Conservation (phyloP, 2,329 filamentous ascomycete species). For the Pseudodiploospora longispora region DNA sequence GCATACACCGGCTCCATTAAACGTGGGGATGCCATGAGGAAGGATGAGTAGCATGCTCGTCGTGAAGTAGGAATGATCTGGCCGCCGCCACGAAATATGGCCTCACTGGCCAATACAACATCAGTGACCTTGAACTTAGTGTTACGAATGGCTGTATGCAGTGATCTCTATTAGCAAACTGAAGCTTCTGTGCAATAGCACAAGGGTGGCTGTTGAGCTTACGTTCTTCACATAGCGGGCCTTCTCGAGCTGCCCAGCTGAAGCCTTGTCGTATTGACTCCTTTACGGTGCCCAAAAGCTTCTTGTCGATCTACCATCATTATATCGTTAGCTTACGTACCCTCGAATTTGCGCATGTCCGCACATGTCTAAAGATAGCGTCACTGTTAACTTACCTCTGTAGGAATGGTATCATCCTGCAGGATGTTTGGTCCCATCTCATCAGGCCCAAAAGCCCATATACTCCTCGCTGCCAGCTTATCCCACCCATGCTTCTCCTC, state of each 20-base stretch:
- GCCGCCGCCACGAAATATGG: conserved; percentile 90
- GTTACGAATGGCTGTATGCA: conserved; percentile 73
- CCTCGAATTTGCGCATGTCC: too few species aligned
- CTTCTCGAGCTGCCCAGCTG: conserved; percentile 91
- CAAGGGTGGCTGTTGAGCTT: conserved; percentile 32
- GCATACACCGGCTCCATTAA: conserved; percentile 96
- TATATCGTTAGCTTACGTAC: background rate
- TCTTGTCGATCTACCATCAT: conserved; percentile 68
- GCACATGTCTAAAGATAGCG: too few species aligned
- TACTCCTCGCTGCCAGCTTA: conserved; percentile 83
- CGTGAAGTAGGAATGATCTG: conserved; percentile 96
- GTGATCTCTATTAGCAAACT: conserved; percentile 8
- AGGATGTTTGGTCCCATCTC: conserved; percentile 92
- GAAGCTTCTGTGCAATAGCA: conserved; percentile 1
- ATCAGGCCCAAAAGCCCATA: conserved; percentile 97
- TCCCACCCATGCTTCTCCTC: conserved; percentile 98
- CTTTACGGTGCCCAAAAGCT: conserved; percentile 74
- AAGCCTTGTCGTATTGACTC: conserved; percentile 95
- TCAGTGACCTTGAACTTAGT: conserved; percentile 96
- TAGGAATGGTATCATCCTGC: conserved; percentile 91
- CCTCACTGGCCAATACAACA: conserved; percentile 74
- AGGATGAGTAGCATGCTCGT: conserved; percentile 88
- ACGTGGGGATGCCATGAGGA: conserved; percentile 91
- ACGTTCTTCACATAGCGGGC: conserved; percentile 95
- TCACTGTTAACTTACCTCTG: conserved; percentile 51